These are phyloP conservation scores for Sideroxylon spinosum DNA, from an alignment of 179 eudicot species.

Conservation along the genomic window DNA sequence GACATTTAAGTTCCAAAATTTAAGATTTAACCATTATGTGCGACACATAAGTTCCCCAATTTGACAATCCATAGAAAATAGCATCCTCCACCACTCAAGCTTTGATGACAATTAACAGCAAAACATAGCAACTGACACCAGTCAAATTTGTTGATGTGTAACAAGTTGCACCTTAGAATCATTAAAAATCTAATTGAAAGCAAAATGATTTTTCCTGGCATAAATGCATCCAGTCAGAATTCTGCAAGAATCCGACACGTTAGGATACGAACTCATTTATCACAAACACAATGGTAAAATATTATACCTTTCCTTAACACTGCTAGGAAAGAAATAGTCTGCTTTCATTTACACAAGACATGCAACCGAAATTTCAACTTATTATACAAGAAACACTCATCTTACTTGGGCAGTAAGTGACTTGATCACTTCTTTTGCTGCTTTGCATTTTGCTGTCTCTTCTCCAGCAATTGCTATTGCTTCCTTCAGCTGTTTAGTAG, in stretches of 20 bases:
- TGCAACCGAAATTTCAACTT: neutral
- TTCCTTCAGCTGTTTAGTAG: slow-evolving; percentile 65
- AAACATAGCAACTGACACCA: neutral
- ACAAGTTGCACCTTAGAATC: neutral
- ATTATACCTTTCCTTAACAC: neutral
- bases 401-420: slow-evolving; percentile 89
- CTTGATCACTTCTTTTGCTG: slow-evolving; percentile 93
- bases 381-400: neutral
- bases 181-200: neutral
- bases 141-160: neutral
- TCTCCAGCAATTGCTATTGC: slow-evolving; percentile 75
- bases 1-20: neutral
- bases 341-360: neutral
- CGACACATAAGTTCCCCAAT: neutral
- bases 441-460: slow-evolving; percentile 82
- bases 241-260: neutral
- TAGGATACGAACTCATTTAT: neutral
- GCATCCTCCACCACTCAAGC: too few species aligned
- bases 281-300: neutral
- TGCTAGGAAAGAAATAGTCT: neutral
- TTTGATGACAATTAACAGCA: too few species aligned
- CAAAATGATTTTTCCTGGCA: neutral
- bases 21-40: neutral
- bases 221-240: neutral
- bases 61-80: neutral